These are phyloP conservation scores for Verticillium nonalfalfae DNA, from an alignment of 2,329 filamentous ascomycete species.

Conservation along the genomic window DNA sequence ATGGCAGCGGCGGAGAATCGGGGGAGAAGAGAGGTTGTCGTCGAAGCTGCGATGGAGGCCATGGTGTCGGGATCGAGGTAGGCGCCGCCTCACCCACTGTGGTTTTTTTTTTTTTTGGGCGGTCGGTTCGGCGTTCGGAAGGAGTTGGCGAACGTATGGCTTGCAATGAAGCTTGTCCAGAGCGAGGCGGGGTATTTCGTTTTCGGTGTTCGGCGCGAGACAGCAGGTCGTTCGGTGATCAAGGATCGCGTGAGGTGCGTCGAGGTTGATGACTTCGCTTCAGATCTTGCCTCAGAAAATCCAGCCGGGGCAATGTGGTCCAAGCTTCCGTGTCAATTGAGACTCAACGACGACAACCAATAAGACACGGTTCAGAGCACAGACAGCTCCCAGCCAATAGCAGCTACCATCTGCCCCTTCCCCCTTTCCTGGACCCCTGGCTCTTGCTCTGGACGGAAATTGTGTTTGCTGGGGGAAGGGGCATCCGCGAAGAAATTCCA, in stretches of 20 bases:
- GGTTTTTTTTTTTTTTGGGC: too few relatives aligned
- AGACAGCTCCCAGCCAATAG: constrained; percentile 12
- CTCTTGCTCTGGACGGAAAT: constrained; percentile 37
- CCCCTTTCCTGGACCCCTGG: constrained; percentile 34
- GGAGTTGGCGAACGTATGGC: neutral
- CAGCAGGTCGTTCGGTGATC: neutral
- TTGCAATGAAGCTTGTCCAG: neutral
- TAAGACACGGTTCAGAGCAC: neutral
- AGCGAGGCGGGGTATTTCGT: neutral
- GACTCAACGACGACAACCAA: neutral
- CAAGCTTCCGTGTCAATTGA: constrained; percentile 2
- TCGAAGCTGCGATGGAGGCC: constrained; percentile 25
- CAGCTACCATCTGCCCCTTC: constrained; percentile 18
- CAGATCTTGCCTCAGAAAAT: constrained; percentile 1
- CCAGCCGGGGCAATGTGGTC: neutral
- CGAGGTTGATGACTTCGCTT: neutral
- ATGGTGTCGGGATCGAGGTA: constrained; percentile 24
- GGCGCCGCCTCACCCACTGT: neutral
- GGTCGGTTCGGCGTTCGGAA: neutral
- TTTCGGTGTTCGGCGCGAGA: neutral
- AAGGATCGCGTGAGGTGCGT: neutral
- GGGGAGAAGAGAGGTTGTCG: constrained; percentile 44
- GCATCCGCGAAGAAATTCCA: constrained; percentile 7
- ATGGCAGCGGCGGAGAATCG: constrained; percentile 38
- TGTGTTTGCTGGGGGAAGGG: constrained; percentile 35